Conservation (phyloP, 768 basidiomycete genomes). For the Tephrocybe sp. region DNA sequence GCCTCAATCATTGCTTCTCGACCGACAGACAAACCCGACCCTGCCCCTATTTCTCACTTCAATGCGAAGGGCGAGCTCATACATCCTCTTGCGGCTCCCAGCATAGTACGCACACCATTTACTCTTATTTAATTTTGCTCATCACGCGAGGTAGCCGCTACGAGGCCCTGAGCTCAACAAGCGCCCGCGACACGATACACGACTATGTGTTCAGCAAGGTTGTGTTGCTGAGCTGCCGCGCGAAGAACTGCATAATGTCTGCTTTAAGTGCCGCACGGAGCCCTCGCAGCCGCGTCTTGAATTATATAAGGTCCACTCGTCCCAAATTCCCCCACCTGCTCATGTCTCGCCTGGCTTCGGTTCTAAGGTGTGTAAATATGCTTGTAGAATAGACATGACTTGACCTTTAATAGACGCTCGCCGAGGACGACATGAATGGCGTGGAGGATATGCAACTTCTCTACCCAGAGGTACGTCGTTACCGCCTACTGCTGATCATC, state of each 20-base stretch:
- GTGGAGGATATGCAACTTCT: slow-evolving; percentile 10
- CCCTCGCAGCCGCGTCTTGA: neutral
- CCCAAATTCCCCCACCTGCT: too few species aligned
- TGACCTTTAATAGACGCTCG: too few species aligned
- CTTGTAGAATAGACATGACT: too few species aligned
- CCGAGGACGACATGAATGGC: slow-evolving; percentile 4
- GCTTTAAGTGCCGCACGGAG: slow-evolving; percentile 4
- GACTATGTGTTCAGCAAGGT: slow-evolving; percentile 8
- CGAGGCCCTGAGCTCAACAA: neutral
- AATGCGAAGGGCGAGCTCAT: slow-evolving; percentile 19
- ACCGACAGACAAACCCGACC: too few species aligned
- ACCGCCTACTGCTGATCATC: neutral
- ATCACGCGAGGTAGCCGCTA: neutral
- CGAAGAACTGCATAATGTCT: neutral
- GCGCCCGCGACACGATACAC: neutral
- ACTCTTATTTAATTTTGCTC: neutral
- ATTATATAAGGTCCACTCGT: neutral
- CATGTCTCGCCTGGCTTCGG: too few species aligned
- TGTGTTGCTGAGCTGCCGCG: slow-evolving; percentile 9
- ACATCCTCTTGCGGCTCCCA: neutral
- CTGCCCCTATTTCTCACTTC: too few species aligned
- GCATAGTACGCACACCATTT: neutral
- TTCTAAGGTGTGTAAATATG: too few species aligned
- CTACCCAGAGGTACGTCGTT: slow-evolving; percentile 17
- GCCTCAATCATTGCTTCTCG: too few species aligned